Evolutionary conservation across 441 rosid genomes (phyloP).

Genomic region (Erodium texanum): DNA sequence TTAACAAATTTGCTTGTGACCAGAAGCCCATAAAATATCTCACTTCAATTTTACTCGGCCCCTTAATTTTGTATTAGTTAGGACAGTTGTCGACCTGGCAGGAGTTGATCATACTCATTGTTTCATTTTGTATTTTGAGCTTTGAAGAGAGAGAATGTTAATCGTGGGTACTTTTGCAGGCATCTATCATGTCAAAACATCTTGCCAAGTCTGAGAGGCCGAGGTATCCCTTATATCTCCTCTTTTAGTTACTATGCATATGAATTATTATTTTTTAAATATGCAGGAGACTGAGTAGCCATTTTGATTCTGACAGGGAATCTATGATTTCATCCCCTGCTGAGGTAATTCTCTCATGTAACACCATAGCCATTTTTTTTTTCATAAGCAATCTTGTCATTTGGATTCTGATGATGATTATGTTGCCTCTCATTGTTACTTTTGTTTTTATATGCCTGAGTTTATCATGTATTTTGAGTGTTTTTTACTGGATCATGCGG

Average conservation of each 20-base stretch:
- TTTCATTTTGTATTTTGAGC: background rate
- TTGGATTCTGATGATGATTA: background rate
- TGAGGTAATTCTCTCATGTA: background rate
- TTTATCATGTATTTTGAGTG: background rate
- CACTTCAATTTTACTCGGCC: background rate
- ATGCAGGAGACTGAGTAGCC: background rate
- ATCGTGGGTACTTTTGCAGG: conserved; percentile 15
- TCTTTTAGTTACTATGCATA: background rate
- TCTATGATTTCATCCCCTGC: conserved; percentile 13
- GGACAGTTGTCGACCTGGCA: background rate
- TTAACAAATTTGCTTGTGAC: background rate
- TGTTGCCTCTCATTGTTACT: background rate
- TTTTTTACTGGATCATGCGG: background rate
- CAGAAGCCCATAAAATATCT: background rate
- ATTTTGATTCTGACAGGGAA: conserved; percentile 17
- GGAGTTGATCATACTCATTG: background rate
- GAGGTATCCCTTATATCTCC: conserved; percentile 14
- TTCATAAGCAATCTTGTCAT: background rate
- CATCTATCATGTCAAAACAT: conserved; percentile 25
- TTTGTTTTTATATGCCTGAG: background rate
- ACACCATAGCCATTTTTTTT: background rate
- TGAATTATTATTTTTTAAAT: background rate
- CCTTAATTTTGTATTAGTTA: background rate
- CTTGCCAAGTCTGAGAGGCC: conserved; percentile 21
- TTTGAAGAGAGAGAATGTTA: background rate